Evolutionary conservation across 306 rosid species (phyloP), one percentile per base, ranked within the genome.

Genomic region (Rosa multiflora): DNA sequence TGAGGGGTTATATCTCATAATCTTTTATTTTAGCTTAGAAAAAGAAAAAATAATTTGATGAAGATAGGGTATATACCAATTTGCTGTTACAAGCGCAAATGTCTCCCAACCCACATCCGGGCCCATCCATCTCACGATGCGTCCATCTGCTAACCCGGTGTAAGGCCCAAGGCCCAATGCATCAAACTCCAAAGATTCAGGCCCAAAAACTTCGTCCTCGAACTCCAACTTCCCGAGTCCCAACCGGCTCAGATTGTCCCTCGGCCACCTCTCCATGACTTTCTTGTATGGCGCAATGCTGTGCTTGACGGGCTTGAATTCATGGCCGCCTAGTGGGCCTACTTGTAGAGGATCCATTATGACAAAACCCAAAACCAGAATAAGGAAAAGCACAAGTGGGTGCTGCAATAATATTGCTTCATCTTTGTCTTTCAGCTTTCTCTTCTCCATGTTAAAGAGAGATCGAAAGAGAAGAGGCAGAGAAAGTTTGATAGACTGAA

Each of bases 91-190:
- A 77, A 88, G 58, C 44, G 97, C 97, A 87, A 92, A 94, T 15
- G 95, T 94, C 82, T 94, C 97, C 99, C 99, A 95, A 21, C 99
- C 97, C 55, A 83, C 61, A 8, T 85, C 84, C 3, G 83, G 84
- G 5, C 97, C 99, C 99, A 92, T 95, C 99, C 99, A 95, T 77
- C 99, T 48, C 37, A 95, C 99, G 76, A 95, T 15, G 47, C 98
- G 98, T 0, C 99, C 99, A 77, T 95, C 97, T 0, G 98, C 99
- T 75, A 93, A 85, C 20, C 98, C 99, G 12, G 94, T 76, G 56
- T 95, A 92, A 20, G 99, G 99, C 8, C 99, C 99, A 32, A 82
- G 89, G 17, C 99, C 98, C 75, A 82, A 35, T 18, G 58, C 40
- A 62, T 95, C 99, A 14, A 95, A 93, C 82, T 95, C 99, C 69